A percentile compares a stretch with the other conserved stretches of the same genome.
Evolutionary conservation across 202 grass and related monocot species (phyloP).

Genomic region (Bolboschoenoplectus hybrid): DNA sequence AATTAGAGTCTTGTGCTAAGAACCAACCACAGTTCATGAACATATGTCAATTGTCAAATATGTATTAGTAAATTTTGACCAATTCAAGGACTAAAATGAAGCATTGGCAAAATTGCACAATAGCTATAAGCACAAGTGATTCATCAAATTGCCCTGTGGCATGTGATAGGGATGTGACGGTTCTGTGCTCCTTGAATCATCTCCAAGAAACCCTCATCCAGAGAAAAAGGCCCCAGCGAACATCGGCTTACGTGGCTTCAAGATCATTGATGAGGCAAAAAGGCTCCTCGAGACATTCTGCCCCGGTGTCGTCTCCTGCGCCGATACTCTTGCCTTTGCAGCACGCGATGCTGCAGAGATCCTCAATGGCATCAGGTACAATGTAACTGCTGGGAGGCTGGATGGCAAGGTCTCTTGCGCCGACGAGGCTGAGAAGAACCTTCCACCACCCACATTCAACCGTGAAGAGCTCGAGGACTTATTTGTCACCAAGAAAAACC

Average conservation of each 20-base stretch:
- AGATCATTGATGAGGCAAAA: slow-evolving; percentile 57
- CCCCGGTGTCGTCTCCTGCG: slow-evolving; percentile 56
- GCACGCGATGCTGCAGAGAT: slow-evolving; percentile 51
- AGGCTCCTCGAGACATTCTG: slow-evolving; percentile 45
- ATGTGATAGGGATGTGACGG: slow-evolving; percentile 57
- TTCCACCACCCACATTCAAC: slow-evolving; percentile 28
- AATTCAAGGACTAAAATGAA: too few species aligned
- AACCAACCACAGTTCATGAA: too few species aligned
- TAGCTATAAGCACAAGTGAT: too few species aligned
- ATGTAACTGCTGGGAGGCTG: slow-evolving; percentile 42
- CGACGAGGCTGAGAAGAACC: slow-evolving; percentile 27
- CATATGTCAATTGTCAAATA: too few species aligned
- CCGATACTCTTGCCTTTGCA: slow-evolving; percentile 60
- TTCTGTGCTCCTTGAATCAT: slow-evolving; percentile 56
- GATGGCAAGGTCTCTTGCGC: slow-evolving; percentile 43
- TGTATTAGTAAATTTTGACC: too few species aligned
- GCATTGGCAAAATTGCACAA: too few species aligned
- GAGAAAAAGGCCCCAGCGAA: slow-evolving; percentile 51
- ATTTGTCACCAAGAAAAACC: slow-evolving; percentile 39
- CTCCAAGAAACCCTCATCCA: slow-evolving; percentile 36
- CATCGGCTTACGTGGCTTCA: slow-evolving; percentile 47
- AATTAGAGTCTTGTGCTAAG: too few species aligned
- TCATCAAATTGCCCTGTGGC: too few species aligned
- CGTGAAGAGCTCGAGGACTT: slow-evolving; percentile 15
- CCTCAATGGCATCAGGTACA: slow-evolving; percentile 36